phyloP scores from a whole-genome alignment of 1,284 basidiomycete species.

The Caloboletus firmus region DNA sequence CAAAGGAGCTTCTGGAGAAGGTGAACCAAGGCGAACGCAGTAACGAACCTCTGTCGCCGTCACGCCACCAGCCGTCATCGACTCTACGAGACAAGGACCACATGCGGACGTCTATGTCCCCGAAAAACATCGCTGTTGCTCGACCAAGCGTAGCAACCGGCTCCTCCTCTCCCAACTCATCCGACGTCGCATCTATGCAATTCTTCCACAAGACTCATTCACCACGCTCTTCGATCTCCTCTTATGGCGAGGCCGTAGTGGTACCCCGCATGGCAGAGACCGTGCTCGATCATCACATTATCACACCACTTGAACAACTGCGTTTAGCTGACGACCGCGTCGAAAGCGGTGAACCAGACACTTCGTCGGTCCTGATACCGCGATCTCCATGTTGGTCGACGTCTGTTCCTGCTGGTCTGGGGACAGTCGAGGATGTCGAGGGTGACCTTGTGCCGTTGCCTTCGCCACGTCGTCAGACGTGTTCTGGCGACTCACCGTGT shows the following conservation, averaged over 20 bases:
- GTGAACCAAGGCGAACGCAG: conserved; percentile 10
- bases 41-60: conserved; percentile 18
- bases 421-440: conserved; percentile 6
- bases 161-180: conserved; percentile 58
- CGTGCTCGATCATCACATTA: conserved; percentile 44
- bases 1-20: conserved; percentile 38
- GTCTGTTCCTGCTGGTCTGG: conserved; percentile 20
- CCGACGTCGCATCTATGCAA: conserved; percentile 51
- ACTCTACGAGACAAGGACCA: conserved; percentile 9
- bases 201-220: conserved; percentile 53
- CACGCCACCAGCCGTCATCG: neutral
- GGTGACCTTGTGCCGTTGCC: conserved; percentile 6
- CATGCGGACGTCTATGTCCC: conserved; percentile 2
- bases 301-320: conserved; percentile 51
- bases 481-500: conserved; percentile 5
- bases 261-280: conserved; percentile 39
- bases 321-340: conserved; percentile 30
- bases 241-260: conserved; percentile 46
- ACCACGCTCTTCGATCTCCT: conserved; percentile 55
- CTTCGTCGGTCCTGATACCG: neutral
- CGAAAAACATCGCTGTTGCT: conserved; percentile 22
- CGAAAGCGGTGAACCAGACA: neutral
- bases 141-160: conserved; percentile 44
- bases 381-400: conserved; percentile 19
- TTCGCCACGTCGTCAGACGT: conserved; percentile 8